Evolutionary conservation across 352 stramenopile species (phyloP), one percentile per base, ranked within the genome.

Genomic region (Phytopythium litorale): DNA sequence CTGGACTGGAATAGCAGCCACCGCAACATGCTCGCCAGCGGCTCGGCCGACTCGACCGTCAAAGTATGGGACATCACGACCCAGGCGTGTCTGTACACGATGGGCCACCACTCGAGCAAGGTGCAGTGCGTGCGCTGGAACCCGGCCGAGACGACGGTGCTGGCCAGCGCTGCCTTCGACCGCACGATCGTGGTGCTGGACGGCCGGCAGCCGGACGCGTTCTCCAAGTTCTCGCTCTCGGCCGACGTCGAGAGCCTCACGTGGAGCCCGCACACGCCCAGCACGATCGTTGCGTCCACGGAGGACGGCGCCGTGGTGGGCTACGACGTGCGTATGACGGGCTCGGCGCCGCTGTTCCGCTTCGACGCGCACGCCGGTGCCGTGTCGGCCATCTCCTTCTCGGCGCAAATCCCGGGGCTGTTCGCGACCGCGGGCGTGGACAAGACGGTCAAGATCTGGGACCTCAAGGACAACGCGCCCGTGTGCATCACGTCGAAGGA

Each of bases 371-470:
- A 98, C 72, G 82, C 96, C 42, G 79, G 87, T 48, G 81, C 87
- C 19, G 90, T 92, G 49, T 96, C 89, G 23, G 71, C 79, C 25
- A 79, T 98, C 64, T 89, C 86, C 21, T 96, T 97, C 64, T 95
- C 78, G 56, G 65, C 76, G 58, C 85, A 89, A 38, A 83, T 96
- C 54, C 84, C 96, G 19, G 97, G 97, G 50, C 87, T 99, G 73
- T 79, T 99, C 53, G 92, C 96, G 25, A 99, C 97, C 5, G 96
- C 89, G 45, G 95, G 94, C 12, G 87, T 97, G n/a, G 97, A 99
- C 82, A 99, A 99, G 80, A 98, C 92, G 9, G 97, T 99, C 52
- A 98, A 98, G 66, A 78, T 99, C 48, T 99, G 98, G 98, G 96
- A 99, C 65, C 67, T 96, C 19, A 75, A 84, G 62, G 76, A 87